A percentile compares a stretch with the other conserved stretches of the same genome.
Conservation (phyloP, 805 yeast species). For the Metschnikowia kunwiensis region DNA sequence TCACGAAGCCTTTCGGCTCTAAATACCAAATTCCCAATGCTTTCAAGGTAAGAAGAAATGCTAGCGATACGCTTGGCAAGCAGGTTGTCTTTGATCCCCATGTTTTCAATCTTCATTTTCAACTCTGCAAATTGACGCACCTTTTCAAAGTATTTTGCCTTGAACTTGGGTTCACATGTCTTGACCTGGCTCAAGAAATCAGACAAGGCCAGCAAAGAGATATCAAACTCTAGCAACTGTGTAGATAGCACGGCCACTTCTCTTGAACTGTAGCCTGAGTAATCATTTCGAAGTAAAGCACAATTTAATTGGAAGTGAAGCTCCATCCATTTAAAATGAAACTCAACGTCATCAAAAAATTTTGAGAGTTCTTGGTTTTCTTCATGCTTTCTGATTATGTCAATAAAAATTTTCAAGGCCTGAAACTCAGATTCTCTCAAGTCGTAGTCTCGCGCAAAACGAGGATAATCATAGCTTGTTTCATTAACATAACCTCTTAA, state of each 20-base stretch:
- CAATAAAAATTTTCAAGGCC: no score
- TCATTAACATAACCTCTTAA: neutral
- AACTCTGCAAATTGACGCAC: neutral
- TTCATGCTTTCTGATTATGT: no score
- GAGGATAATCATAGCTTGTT: neutral
- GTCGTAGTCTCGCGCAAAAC: neutral
- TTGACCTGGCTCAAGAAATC: neutral
- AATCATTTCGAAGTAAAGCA: neutral
- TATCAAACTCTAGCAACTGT: neutral
- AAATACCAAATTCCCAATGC: neutral
- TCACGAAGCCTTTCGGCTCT: neutral
- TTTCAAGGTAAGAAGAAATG: neutral
- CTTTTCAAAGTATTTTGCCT: neutral
- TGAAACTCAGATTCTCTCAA: no score
- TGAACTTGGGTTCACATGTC: neutral
- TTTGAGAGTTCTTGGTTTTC: neutral
- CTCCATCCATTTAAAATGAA: constrained; percentile 1
- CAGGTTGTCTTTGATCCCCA: neutral
- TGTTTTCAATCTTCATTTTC: neutral
- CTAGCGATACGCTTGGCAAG: neutral
- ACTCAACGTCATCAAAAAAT: neutral
- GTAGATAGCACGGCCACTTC: neutral
- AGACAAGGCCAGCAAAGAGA: neutral
- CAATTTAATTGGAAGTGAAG: neutral
- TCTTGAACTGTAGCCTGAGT: neutral